These are phyloP conservation scores for Neonectria coccinea DNA, from an alignment of 2,329 filamentous ascomycete genomes.

Conservation along the genomic window DNA sequence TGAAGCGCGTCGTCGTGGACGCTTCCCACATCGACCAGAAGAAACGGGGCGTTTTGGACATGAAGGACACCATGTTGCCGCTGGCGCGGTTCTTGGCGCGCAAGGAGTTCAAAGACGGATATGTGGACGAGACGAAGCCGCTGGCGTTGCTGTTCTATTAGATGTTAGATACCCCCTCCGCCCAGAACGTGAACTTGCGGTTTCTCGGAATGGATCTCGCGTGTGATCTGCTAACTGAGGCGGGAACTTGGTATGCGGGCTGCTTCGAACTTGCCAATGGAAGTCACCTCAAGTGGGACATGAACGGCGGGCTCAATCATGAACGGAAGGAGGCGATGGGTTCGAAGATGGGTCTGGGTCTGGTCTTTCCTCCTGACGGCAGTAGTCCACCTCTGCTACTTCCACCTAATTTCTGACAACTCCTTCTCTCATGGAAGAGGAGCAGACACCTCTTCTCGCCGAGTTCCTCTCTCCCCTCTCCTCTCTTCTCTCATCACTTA, in stretches of 20 bases:
- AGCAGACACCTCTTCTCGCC: not conserved
- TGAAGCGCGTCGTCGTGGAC: constrained; percentile 88
- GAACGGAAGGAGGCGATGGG: not conserved
- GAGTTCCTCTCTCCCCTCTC: constrained; percentile 9
- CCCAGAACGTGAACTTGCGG: constrained; percentile 9
- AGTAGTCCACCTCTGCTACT: not conserved
- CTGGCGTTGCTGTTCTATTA: constrained; percentile 75
- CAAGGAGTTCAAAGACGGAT: constrained; percentile 77
- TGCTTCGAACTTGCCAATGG: too few species aligned
- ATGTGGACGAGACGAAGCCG: constrained; percentile 68
- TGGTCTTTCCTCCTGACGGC: not conserved
- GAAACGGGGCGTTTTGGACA: constrained; percentile 92
- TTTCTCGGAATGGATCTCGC: not conserved
- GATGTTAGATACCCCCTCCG: constrained; percentile 42
- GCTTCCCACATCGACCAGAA: constrained; percentile 95
- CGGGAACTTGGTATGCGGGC: not conserved
- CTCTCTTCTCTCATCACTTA: constrained; percentile 29
- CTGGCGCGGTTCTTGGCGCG: constrained; percentile 80
- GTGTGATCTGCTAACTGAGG: not conserved
- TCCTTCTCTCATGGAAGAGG: not conserved
- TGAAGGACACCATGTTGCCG: constrained; percentile 90
- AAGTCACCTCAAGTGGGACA: too few species aligned
- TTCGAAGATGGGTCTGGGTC: not conserved
- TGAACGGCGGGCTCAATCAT: not conserved
- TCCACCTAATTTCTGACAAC: not conserved